These are phyloP conservation scores for Cladorrhinum samala DNA, from an alignment of 495 filamentous ascomycete genomes.

Conservation along the genomic window DNA sequence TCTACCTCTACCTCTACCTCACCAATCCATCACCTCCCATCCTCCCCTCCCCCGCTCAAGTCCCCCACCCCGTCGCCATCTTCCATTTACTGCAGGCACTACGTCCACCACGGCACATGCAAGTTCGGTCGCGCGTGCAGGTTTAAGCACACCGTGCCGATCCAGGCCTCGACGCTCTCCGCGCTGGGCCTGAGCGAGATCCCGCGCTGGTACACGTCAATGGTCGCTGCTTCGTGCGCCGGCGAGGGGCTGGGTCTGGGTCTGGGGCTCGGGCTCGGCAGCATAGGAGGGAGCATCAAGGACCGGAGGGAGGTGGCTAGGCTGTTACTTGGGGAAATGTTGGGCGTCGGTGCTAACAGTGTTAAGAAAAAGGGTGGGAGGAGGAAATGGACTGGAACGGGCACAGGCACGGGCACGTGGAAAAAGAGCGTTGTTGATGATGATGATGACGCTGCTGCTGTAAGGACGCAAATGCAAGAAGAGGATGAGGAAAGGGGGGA, in stretches of 20 bases:
- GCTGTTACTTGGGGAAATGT: too few species aligned
- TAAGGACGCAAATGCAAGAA: not conserved
- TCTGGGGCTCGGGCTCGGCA: too few species aligned
- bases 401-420: too few species aligned
- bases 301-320: too few species aligned
- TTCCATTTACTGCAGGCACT: constrained; percentile 34
- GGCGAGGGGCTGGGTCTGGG: too few species aligned
- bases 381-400: too few species aligned
- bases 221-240: too few species aligned
- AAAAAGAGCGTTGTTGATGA: not conserved
- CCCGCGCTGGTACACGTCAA: constrained; percentile 35
- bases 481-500: not conserved
- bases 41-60: not conserved
- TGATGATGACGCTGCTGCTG: not conserved
- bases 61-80: not conserved
- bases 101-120: constrained; percentile 39
- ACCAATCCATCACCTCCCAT: not conserved
- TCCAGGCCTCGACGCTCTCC: constrained; percentile 25
- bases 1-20: not conserved
- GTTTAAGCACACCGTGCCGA: constrained; percentile 39
- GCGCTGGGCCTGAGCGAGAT: constrained; percentile 31
- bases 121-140: constrained; percentile 37
- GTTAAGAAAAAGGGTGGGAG: too few species aligned
- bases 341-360: too few species aligned
- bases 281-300: too few species aligned